Percentiles rank a stretch among this genome's conserved stretches.
These are phyloP conservation scores for Colletotrichum destructivum DNA, from an alignment of 2,329 filamentous ascomycete species.

Conservation along the genomic window DNA sequence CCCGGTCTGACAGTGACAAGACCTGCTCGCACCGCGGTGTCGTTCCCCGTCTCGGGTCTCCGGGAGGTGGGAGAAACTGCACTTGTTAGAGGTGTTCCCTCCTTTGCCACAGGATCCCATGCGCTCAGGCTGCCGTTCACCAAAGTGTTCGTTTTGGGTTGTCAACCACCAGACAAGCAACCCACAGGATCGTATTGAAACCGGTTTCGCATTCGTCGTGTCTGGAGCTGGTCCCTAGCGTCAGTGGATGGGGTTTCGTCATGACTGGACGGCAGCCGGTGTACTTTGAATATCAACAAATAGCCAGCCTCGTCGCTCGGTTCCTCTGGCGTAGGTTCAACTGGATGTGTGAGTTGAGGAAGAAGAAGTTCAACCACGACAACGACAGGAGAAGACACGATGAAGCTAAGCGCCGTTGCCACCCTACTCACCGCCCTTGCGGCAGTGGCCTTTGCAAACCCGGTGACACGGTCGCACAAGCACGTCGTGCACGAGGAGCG, in stretches of 20 bases:
- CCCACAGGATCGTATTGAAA: constrained; percentile 35
- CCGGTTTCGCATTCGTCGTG: constrained; percentile 41
- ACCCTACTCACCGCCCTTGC: constrained; percentile 33
- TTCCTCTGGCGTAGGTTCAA: constrained; percentile 12
- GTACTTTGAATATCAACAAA: constrained; percentile 33
- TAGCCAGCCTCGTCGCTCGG: constrained; percentile 34
- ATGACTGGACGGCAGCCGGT: constrained; percentile 36
- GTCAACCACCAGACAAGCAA: constrained; percentile 30
- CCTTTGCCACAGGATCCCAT: constrained; percentile 28
- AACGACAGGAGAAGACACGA: constrained; percentile 36
- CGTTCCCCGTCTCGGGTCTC: constrained; percentile 1
- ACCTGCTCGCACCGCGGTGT: not conserved
- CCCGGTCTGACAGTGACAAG: constrained; percentile 1
- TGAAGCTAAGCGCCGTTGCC: constrained; percentile 38
- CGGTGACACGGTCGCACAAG: constrained; percentile 38
- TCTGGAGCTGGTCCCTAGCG: constrained; percentile 27
- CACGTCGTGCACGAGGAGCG: constrained; percentile 43
- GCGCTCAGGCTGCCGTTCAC: constrained; percentile 40
- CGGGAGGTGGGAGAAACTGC: constrained; percentile 27
- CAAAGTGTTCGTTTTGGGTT: constrained; percentile 40
- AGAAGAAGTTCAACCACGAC: constrained; percentile 28
- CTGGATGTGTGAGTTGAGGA: constrained; percentile 20
- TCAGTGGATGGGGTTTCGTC: constrained; percentile 28
- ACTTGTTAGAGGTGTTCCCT: constrained; percentile 32
- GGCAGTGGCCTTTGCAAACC: constrained; percentile 35